phyloP scores from a whole-genome alignment of 169 alveolate genomes.

The Plasmodium cynomolgi region DNA sequence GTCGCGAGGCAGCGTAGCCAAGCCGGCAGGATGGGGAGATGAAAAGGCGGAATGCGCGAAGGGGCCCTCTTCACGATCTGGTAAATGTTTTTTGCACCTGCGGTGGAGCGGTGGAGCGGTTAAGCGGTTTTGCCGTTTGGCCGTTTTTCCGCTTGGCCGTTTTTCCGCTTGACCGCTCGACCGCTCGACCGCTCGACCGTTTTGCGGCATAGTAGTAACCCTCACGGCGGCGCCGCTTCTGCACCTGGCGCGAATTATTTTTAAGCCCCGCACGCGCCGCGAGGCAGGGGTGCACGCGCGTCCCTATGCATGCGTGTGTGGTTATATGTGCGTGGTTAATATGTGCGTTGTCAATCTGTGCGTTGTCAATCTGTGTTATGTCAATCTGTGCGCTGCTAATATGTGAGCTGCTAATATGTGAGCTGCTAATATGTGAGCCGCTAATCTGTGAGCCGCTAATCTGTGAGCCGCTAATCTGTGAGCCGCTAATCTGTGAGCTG shows the following conservation, averaged over 20 bases:
- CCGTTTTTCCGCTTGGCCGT: too few species aligned
- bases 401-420: not conserved
- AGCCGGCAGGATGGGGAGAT: not conserved
- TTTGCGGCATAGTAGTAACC: too few species aligned
- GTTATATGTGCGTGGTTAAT: not conserved
- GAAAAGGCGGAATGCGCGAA: not conserved
- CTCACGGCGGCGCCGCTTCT: not conserved
- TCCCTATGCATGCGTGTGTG: not conserved
- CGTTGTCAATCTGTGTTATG: too few species aligned
- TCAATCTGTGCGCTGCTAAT: too few species aligned
- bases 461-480: not conserved
- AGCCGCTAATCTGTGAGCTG: too few species aligned
- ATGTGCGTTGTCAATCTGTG: not conserved
- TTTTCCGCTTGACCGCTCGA: too few species aligned
- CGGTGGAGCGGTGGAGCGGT: not conserved
- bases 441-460: too few species aligned
- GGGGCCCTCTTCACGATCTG: not conserved
- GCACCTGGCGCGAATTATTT: not conserved
- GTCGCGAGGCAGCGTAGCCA: not conserved
- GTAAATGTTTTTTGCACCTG: not conserved
- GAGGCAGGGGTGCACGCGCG: not conserved
- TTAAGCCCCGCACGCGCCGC: not conserved
- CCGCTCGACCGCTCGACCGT: too few species aligned
- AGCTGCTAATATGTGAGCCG: not conserved
- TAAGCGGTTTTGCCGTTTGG: too few species aligned